Evolutionary conservation across 1,284 basidiomycete species (phyloP), one percentile per base, ranked within the genome.

Genomic region (Prillingera fragicola): DNA sequence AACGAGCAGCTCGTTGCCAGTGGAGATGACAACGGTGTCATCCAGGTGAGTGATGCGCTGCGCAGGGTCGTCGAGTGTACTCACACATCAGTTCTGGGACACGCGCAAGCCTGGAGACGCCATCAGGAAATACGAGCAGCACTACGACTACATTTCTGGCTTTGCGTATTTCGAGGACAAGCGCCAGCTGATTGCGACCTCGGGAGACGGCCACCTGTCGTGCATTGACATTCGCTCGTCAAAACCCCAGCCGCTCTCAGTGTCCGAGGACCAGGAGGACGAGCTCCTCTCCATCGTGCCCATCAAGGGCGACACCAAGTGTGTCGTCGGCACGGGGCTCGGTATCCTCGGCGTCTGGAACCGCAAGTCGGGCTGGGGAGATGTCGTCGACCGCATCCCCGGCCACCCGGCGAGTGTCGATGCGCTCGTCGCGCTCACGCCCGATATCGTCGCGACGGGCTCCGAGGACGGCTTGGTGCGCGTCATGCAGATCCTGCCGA

Each of bases 141-240:
- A 97, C 63, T 91, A 84, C 63, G 91, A 96, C 71, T 96, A 91
- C 69, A 94, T 97, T 45, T 87, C 89, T 18, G 90, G 92, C 64
- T 87, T 97, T 69, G 70, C 88, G 31, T 96, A 85, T 79, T 70
- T 89, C 41, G 79, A 80, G 33, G 85, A 87, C 70, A 87, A 87
- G 69, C 84, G 82, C 56, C 87, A 91, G 46, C 77, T 92, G 4
- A 79, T 92, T 21, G 77, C 83, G 22, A 90, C 88, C 2, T 91
- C 87, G 85, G 91, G 88, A 33, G 92, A 97, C 65, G 91, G 90
- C 0, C 86, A 87, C 17, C 74, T 97, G 33, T 88, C 85, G 8
- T 87, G 91, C 24, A 83, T 95, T 60, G 92, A 97, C 60, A 79
- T 87, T 29, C 80, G 84, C 53, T 83, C 81, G 26, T 89, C 81